Evolutionary conservation across 169 alveolate species (phyloP).

Genomic region (Plasmodium gonderi): DNA sequence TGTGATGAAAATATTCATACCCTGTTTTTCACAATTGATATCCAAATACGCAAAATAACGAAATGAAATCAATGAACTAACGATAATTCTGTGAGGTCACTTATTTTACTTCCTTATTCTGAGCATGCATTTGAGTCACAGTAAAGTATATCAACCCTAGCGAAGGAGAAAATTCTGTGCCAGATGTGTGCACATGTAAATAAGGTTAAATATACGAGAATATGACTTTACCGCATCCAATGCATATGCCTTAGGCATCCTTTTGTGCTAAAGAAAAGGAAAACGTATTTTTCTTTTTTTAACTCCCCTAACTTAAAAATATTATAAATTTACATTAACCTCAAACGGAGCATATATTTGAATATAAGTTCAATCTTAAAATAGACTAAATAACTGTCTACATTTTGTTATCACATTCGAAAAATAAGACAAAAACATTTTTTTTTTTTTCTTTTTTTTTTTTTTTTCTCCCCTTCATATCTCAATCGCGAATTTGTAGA

Average conservation of each 20-base stretch:
- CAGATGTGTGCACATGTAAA: too few relatives aligned
- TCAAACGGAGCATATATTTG: not conserved
- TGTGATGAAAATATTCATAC: not conserved
- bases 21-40: slow-evolving; percentile 52
- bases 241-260: too few relatives aligned
- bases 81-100: not conserved
- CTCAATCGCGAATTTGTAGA: not conserved
- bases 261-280: too few relatives aligned
- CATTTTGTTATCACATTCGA: not conserved
- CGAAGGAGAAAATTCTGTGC: too few relatives aligned
- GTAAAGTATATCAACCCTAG: too few relatives aligned
- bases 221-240: too few relatives aligned
- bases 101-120: not conserved
- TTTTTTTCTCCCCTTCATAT: not conserved
- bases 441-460: not conserved
- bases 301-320: not conserved
- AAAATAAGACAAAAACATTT: not conserved
- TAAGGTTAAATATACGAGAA: too few relatives aligned
- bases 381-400: not conserved
- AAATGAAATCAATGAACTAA: not conserved
- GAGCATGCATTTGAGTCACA: too few relatives aligned
- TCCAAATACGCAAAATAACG: slow-evolving; percentile 3
- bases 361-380: not conserved
- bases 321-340: not conserved
- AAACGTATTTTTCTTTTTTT: not conserved